Conservation (phyloP, 2,329 filamentous ascomycete species). For the Simplicillium sp. region DNA sequence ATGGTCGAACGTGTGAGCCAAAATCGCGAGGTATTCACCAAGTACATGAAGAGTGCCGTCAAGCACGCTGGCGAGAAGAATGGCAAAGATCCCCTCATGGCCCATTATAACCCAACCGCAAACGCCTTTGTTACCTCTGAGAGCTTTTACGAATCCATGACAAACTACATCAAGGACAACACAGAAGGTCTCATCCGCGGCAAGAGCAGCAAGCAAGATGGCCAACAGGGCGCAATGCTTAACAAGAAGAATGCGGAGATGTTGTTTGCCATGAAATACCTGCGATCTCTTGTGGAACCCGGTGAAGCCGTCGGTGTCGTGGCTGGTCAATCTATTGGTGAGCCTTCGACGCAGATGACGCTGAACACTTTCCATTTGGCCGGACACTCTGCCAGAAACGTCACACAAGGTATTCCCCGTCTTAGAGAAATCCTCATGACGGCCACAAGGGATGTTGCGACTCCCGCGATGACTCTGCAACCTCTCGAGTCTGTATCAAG, state of each 20-base stretch:
- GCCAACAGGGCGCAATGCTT: slow-evolving; percentile 19
- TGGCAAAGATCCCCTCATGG: slow-evolving; percentile 65
- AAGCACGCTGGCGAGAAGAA: slow-evolving; percentile 53
- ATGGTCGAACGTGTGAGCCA: slow-evolving; percentile 34
- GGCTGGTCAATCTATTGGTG: slow-evolving; percentile 90
- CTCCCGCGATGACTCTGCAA: slow-evolving; percentile 79
- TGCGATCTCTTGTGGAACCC: slow-evolving; percentile 84
- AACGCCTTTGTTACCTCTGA: slow-evolving; percentile 85
- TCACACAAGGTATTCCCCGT: slow-evolving; percentile 95
- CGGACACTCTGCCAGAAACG: slow-evolving; percentile 96
- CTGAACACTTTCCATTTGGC: slow-evolving; percentile 99
- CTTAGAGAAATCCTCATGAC: slow-evolving; percentile 98
- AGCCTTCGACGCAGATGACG: slow-evolving; percentile 98
- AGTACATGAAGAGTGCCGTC: slow-evolving; percentile 72
- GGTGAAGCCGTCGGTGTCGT: slow-evolving; percentile 96
- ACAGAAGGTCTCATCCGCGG: slow-evolving; percentile 46
- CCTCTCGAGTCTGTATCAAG: slow-evolving; percentile 63
- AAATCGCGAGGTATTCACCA: slow-evolving; percentile 53
- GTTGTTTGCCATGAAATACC: slow-evolving; percentile 84
- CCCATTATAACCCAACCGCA: slow-evolving; percentile 64
- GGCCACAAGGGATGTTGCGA: slow-evolving; percentile 79
- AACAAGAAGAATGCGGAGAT: slow-evolving; percentile 70
- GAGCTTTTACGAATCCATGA: slow-evolving; percentile 64
- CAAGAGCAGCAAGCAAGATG: slow-evolving; percentile 27
- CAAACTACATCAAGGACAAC: slow-evolving; percentile 72